Base-by-base conservation (phyloP, 2,329 filamentous ascomycete species). In the Colletotrichum godetiae region DNA sequence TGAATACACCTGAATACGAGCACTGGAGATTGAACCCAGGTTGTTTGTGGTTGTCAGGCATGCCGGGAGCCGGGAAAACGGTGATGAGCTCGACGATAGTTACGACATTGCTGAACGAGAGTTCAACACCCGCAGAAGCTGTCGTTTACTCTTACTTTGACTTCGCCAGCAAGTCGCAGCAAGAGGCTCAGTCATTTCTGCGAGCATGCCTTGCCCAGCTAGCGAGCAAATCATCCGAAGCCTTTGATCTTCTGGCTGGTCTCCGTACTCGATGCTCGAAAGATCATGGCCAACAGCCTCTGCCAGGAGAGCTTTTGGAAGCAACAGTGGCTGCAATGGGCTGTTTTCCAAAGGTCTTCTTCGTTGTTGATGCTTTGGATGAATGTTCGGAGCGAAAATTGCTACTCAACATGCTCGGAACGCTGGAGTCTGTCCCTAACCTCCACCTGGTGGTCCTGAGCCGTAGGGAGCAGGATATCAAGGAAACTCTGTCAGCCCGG, bases 71-170 rank as follows among this genome's bases (percentile, higher is more conserved):
- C 12, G 52, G 22, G 13, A 55, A 55, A 11, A 13, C 52, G 5
- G 29, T 55, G 5, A 55, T 55, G 12, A 55, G 52, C 24, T 55
- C 52, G 3, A 55, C 52, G 2, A 24, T 24, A 24, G 52, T 55
- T 22, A 24, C 52, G 0, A 27, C 0, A 6, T 0, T 55, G 52
- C 24, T 55, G 0, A 55, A 5, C 5, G n/a, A 55, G 13, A 5
- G 11, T 2, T 10, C 13, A 27, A 27, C n/a, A 12, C 15, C 52
- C 10, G 5, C 22, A 3, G 12, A 13, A 0, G 52, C 24, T 13
- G 52, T 27, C 15, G 11, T 55, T 4, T 55, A 27, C 52, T 55
- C 24, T 13, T n/a, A 55, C 52, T 55, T 55, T 7, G n/a, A 55
- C 6, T 55, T 55, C 52, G 27, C 11, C 0, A 55, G 29, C 5